Evolutionary conservation across 2,329 filamentous ascomycete genomes (phyloP), one percentile per base, ranked within the genome.

Genomic region (Venturia carpophila): DNA sequence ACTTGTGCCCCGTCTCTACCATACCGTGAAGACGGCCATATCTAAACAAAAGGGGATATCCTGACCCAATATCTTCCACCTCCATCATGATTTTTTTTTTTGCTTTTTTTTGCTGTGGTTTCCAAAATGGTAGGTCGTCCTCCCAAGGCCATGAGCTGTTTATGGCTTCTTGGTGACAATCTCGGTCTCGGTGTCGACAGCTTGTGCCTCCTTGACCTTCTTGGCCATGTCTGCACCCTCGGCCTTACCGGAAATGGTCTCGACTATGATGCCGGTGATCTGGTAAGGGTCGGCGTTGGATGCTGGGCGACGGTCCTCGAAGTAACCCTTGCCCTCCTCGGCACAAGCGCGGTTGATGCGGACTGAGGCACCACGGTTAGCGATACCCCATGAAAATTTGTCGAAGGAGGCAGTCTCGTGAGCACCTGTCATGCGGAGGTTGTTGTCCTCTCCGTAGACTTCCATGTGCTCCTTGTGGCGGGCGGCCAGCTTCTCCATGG

Each of bases 391-490:
- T 71, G 86, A 87, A 85, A 99, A 99, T 77, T 89, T 85, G 75
- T 99, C 93, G 74, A 96, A 97, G 72, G 83, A 86, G 60, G 92
- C 92, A 13, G 94, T 99, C 87, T 99, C 94, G 80, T 97, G 91
- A 70, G 85, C 84, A 72, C 94, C 94, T 64, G 93, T 97, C 72
- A 97, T 89, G 75, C 94, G 92, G 72, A 89, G 85, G 72, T 94
- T 91, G 82, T 99, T 99, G 77, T 92, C 93, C 83, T 96, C 91
- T 74, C 94, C 92, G 76, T 96, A 96, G 71, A 96, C 92, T 71
- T 88, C 87, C 79, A 96, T 96, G 77, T 83, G 80, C 73, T 82
- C 80, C 66, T 73, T 75, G 70, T 83, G 80, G 71, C 80, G 79
- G 66, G 71, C 73, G 65, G 77, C 73, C 47, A 83, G 78, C 74